These are phyloP conservation scores for Populus hybrid DNA, from an alignment of 441 rosid species.

Conservation along the genomic window DNA sequence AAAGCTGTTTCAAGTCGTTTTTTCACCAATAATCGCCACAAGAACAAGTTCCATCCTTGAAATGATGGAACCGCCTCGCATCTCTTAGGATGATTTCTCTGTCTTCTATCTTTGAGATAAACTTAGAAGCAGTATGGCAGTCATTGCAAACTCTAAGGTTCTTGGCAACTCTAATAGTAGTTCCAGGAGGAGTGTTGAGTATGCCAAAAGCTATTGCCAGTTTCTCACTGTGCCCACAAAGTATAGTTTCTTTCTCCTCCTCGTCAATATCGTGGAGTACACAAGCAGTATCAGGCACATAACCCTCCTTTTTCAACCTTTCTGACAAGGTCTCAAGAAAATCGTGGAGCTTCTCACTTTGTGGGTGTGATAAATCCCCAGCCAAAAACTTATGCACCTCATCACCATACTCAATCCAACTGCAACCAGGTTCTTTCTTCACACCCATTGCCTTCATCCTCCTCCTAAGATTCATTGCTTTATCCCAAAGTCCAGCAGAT, in stretches of 20 bases:
- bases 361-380: constrained; percentile 74
- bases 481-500: constrained; percentile 37
- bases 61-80: constrained; percentile 84
- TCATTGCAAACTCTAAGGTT: constrained; percentile 90
- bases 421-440: constrained; percentile 32
- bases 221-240: constrained; percentile 92
- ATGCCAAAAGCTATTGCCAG: constrained; percentile 83
- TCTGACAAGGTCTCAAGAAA: constrained; percentile 55
- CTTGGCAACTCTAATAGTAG: constrained; percentile 71
- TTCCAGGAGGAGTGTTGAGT: constrained; percentile 67
- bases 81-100: constrained; percentile 84
- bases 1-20: neutral
- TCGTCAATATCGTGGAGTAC: constrained; percentile 78
- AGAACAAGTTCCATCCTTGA: constrained; percentile 71
- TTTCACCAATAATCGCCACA: constrained; percentile 83
- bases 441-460: constrained; percentile 30
- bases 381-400: constrained; percentile 63
- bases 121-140: constrained; percentile 73
- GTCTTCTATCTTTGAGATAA: constrained; percentile 56
- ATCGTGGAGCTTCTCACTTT: constrained; percentile 52
- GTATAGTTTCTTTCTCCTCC: constrained; percentile 70
- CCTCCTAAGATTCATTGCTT: constrained; percentile 34
- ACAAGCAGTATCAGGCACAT: constrained; percentile 80
- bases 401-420: constrained; percentile 42
- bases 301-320: constrained; percentile 72